Percentiles rank a stretch among this genome's conserved stretches.
Conservation (phyloP, 2,329 filamentous ascomycete genomes). For the Phoma sp. region DNA sequence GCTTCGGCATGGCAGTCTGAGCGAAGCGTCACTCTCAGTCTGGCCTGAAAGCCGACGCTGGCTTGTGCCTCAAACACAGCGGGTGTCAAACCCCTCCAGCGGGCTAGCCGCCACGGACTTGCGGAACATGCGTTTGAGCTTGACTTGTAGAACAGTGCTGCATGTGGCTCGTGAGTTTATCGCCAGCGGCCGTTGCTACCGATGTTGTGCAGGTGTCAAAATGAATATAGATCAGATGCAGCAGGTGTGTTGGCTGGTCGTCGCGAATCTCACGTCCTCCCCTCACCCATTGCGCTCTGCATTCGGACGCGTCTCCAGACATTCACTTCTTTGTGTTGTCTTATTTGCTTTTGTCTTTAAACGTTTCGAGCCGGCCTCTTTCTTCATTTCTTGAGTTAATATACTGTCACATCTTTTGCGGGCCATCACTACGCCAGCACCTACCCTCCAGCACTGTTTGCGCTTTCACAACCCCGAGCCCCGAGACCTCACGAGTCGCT, state of each 20-base stretch:
- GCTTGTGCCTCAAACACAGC: conserved; percentile 40
- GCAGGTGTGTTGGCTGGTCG: conserved; percentile 29
- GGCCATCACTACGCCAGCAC: conserved; percentile 18
- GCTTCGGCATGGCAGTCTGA: conserved; percentile 27
- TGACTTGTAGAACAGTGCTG: conserved; percentile 40
- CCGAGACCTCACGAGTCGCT: conserved; percentile 25
- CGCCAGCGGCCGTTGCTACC: conserved; percentile 23
- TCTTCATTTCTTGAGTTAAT: conserved; percentile 20
- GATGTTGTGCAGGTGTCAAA: conserved; percentile 35
- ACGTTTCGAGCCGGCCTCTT: conserved; percentile 43
- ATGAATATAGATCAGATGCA: conserved; percentile 42
- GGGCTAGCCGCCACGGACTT: conserved; percentile 42
- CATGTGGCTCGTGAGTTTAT: conserved; percentile 35
- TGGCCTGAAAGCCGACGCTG: conserved; percentile 32
- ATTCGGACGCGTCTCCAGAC: conserved; percentile 1
- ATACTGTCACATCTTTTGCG: conserved; percentile 24
- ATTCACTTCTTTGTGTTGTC: conserved; percentile 18
- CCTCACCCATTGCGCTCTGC: conserved; percentile 24
- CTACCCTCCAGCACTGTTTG: conserved; percentile 11
- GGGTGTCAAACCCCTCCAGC: conserved; percentile 36
- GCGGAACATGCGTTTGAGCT: conserved; percentile 42
- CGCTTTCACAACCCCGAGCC: conserved; percentile 20
- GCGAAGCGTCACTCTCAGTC: conserved; percentile 34
- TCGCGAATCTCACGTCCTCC: conserved; percentile 30
- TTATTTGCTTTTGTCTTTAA: conserved; percentile 19